Percentiles rank a stretch among this genome's conserved stretches.
phyloP scores from a whole-genome alignment of 164 flowering plant species.

The Aristolochia contorta region DNA sequence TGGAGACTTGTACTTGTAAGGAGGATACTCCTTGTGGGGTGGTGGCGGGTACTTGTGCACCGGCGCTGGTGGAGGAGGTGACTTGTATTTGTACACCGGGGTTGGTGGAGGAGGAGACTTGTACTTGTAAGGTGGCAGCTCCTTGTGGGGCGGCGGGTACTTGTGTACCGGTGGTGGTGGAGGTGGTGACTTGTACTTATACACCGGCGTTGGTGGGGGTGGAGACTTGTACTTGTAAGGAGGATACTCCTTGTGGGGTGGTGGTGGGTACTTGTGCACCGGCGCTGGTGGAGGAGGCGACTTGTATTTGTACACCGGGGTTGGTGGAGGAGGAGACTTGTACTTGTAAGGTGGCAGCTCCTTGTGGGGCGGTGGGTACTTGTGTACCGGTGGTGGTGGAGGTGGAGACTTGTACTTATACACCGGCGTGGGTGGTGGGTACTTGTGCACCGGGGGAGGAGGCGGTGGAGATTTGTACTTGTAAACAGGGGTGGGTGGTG shows the following conservation, averaged over 20 bases:
- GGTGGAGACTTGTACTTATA: slow-evolving; percentile 12
- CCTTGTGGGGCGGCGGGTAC: neutral
- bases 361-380: neutral
- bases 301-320: neutral
- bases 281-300: slow-evolving; percentile 13
- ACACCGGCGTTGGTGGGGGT: slow-evolving; percentile 11
- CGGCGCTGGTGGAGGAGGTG: slow-evolving; percentile 13
- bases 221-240: slow-evolving; percentile 5
- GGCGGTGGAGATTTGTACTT: slow-evolving; percentile 12
- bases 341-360: slow-evolving; percentile 5
- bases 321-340: slow-evolving; percentile 12
- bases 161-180: slow-evolving; percentile 4
- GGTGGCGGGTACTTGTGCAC: slow-evolving; percentile 3
- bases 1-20: slow-evolving; percentile 12
- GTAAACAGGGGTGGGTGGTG: slow-evolving; percentile 9
- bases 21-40: neutral
- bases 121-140: slow-evolving; percentile 6
- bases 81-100: neutral
- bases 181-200: slow-evolving; percentile 9
- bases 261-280: neutral
- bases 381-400: slow-evolving; percentile 6
- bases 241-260: slow-evolving; percentile 2
- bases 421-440: slow-evolving; percentile 5
- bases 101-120: slow-evolving; percentile 13
- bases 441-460: neutral